Evolutionary conservation across 2,329 filamentous ascomycete species (phyloP), one percentile per base, ranked within the genome.

Genomic region (Helminthosporium solani): DNA sequence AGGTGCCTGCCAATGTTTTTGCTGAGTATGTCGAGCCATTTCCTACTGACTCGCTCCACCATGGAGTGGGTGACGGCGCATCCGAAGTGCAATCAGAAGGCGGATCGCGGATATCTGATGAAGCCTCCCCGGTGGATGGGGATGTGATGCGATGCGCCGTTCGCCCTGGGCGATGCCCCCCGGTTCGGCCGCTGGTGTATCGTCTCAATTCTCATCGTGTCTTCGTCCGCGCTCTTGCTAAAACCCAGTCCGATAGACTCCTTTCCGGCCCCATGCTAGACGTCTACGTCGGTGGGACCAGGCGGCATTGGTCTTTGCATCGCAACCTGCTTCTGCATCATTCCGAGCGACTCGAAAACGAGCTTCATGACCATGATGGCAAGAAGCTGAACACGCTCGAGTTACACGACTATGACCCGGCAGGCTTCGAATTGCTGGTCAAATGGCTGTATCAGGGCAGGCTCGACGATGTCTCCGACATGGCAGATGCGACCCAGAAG

Each of bases 361-460:
- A 73, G 53, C 65, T 73, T 14, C 59, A 69, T 30, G 67, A 71
- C 28, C 61, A 70, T 28, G 67, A 62, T 30, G 63, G 70, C 42
- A 61, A 61, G 35, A 64, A 68, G 40, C 60, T 66, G 20, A 68
- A 72, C 30, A 72, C 60, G 43, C 63, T 80, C 21, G 75, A 79
- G 31, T 65, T 81, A 16, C 68, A 68, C 15, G 71, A 79, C 11
- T 68, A 78, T 58, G 76, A 79, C 44, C 75, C 78, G 3, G 63
- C 65, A 7, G 78, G 77, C 19, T 81, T 80, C 54, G 76, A 79
- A 58, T 60, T 80, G 47, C 70, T 81, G 14, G 76, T 80, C 5
- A 79, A 79, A 62, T 81, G 77, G 77, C 68, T 81, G 7, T 81
- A 81, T 45, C 78, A 80, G 58, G 78, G 78, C 41, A 73, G 66